Evolutionary conservation across 83 land plant species (phyloP).

Genomic region (Diphasiastrum complanatum): DNA sequence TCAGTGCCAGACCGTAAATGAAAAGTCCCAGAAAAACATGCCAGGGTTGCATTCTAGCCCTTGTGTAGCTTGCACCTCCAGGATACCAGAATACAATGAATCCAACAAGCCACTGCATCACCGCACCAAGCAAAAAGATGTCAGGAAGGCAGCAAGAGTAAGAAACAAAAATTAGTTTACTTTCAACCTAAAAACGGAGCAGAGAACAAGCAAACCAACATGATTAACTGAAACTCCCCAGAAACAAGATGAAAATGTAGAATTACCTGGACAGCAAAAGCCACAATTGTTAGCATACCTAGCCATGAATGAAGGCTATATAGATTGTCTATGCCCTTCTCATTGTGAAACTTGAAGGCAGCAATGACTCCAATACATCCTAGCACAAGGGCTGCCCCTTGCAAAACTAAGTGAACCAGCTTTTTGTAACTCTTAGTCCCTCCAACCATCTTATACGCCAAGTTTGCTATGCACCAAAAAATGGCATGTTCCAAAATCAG

Average conservation of each 20-base stretch:
- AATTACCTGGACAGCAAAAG: conserved; percentile 6
- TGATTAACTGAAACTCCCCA: no score
- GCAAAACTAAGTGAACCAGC: neutral
- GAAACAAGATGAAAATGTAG: no score
- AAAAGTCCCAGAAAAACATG: conserved; percentile 12
- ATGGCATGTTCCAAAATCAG: neutral
- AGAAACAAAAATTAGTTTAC: no score
- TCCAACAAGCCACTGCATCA: conserved; percentile 14
- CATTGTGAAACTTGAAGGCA: conserved; percentile 12
- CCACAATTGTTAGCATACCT: neutral
- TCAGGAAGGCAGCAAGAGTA: no score
- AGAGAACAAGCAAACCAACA: no score
- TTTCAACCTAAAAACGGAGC: no score
- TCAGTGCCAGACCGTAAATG: neutral
- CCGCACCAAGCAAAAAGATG: no score
- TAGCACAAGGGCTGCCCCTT: conserved; percentile 1
- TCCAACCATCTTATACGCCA: neutral
- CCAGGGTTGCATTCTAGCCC: neutral
- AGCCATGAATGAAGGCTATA: conserved; percentile 17
- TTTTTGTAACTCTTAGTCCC: conserved; percentile 12
- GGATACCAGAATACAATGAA: no score
- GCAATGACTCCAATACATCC: conserved; percentile 3
- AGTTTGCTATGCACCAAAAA: neutral
- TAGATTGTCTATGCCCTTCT: conserved; percentile 8
- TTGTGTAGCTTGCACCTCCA: neutral